A percentile compares a stretch with the other conserved stretches of the same genome.
These are phyloP conservation scores for Solanum chilense DNA, from an alignment of 257 asterid genomes.

Conservation along the genomic window DNA sequence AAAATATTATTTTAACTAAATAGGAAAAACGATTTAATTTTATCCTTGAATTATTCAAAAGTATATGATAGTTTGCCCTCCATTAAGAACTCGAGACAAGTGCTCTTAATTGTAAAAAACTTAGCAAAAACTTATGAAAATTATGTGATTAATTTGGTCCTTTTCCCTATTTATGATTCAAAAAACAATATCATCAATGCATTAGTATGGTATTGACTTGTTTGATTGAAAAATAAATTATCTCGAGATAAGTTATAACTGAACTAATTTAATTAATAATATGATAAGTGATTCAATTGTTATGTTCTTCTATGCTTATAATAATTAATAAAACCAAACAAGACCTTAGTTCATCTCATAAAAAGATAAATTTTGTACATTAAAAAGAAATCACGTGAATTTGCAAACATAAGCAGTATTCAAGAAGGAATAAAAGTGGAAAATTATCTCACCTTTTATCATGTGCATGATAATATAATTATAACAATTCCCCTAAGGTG, in stretches of 20 bases:
- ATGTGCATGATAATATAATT: not conserved
- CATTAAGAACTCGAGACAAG: not conserved
- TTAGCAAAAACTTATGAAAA: not conserved
- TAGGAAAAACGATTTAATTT: not conserved
- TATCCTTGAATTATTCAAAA: not conserved
- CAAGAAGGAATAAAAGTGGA: not conserved
- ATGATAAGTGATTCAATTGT: not conserved
- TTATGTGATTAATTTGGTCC: not conserved
- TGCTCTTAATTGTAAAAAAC: not conserved
- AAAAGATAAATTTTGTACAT: not conserved
- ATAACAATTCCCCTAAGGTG: not conserved
- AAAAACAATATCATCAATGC: not conserved
- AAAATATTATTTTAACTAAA: not conserved
- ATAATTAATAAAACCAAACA: not conserved
- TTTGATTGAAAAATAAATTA: too few species aligned
- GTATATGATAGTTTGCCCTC: not conserved
- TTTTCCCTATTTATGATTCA: not conserved
- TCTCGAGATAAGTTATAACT: rapidly evolving
- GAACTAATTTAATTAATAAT: too few species aligned
- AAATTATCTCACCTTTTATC: not conserved
- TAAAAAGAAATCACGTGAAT: not conserved
- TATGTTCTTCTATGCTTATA: not conserved
- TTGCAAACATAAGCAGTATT: not conserved
- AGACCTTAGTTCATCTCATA: not conserved
- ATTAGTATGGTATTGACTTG: not conserved